Evolutionary conservation across 169 alveolate genomes (phyloP), one percentile per base, ranked within the genome.

Genomic region (Plasmodium relictum): DNA sequence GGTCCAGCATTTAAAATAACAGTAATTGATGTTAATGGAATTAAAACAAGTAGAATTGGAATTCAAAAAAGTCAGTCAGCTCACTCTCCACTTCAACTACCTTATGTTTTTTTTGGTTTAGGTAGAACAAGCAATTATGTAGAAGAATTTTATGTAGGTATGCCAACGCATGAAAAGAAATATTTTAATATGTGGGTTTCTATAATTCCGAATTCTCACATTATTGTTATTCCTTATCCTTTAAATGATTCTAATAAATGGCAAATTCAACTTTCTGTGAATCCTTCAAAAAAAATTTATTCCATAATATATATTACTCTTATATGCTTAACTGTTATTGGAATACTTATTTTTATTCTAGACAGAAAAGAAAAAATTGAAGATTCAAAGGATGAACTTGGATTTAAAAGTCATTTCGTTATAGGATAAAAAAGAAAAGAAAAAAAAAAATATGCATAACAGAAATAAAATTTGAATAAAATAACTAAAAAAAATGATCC

Each of bases 91-190:
- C 59, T 93, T 37, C 95, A 93, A 56, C 58, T 86, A 20, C 95
- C 95, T 6, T 93, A 86, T 48, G 94, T 93, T 6, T 6, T 93
- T 31, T 80, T 88, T 85, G 95, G 97, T 31, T 70, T 95, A 92
- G 97, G 97, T 3, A 89, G 94, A 80, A 95, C 97, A 12, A 95
- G 95, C 80, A 95, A 95, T 89, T 95, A 95, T 73, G 96, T 95
- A 41, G 97, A 95, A 80, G 97, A 95, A 83, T 89, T 95, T 39
- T 95, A 94, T 63, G 92, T 95, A 50, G 97, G 97, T 31, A 91
- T 92, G 93, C 94, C 96, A 4, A 90, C 94, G 89, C 88, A 73
- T 58, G 61, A 91, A 24, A 76, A 88, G 24, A 85, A 72, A 44
- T 89, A 92, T 88, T 87, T 54, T 50, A 91, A 94, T 71, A 94